These are phyloP conservation scores for Neofusicoccum parvum DNA, from an alignment of 2,329 filamentous ascomycete genomes.

Conservation along the genomic window DNA sequence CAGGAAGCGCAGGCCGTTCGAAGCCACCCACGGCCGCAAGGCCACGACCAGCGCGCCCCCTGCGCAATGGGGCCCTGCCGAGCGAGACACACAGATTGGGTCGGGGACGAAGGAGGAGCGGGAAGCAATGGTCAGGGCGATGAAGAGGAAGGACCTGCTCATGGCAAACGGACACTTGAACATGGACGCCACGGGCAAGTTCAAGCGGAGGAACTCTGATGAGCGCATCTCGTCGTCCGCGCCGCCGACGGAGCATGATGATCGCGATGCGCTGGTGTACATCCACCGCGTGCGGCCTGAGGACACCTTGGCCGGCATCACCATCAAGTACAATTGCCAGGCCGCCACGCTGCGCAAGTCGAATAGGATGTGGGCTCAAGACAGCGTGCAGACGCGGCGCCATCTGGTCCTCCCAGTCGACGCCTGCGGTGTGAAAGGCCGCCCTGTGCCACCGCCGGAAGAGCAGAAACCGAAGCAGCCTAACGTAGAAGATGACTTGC, in stretches of 20 bases:
- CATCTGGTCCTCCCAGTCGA: constrained; percentile 85
- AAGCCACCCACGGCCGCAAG: constrained; percentile 31
- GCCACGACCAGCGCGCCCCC: constrained; percentile 42
- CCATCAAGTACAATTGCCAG: constrained; percentile 86
- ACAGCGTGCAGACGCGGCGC: constrained; percentile 82
- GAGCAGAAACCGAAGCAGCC: constrained; percentile 26
- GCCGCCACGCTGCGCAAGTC: constrained; percentile 80
- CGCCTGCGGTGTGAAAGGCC: constrained; percentile 81
- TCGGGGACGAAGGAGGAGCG: constrained; percentile 49
- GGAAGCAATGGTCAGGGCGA: constrained; percentile 49
- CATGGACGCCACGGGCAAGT: constrained; percentile 49
- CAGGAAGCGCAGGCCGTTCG: constrained; percentile 36
- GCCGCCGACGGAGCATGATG: constrained; percentile 59
- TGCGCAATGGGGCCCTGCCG: constrained; percentile 51
- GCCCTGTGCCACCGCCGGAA: constrained; percentile 48
- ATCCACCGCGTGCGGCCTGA: constrained; percentile 79
- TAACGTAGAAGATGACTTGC: constrained; percentile 42
- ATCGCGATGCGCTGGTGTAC: constrained; percentile 81
- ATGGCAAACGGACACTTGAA: constrained; percentile 44
- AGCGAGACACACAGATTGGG: constrained; percentile 43
- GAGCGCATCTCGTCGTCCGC: constrained; percentile 54
- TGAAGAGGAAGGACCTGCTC: constrained; percentile 53
- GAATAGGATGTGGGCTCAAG: constrained; percentile 93
- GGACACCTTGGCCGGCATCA: constrained; percentile 89
- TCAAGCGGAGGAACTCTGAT: constrained; percentile 70